Conservation (phyloP, 2,329 filamentous ascomycete species). For the Thielaviopsis ethacetica region DNA sequence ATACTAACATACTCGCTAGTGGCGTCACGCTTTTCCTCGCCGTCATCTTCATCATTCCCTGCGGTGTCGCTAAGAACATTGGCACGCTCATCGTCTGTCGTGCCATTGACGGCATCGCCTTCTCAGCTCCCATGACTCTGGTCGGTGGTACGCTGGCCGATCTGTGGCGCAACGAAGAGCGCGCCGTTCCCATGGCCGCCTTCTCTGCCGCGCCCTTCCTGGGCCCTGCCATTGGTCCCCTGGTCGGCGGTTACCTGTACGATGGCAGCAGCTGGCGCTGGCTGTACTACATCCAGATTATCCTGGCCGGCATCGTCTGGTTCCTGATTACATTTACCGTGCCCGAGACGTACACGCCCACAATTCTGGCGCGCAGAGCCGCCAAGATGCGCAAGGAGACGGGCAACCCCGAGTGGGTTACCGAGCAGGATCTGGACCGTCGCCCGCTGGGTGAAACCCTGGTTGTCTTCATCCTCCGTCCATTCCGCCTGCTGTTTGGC, state of each 20-base stretch:
- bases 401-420: slow-evolving; percentile 51
- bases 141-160: slow-evolving; percentile 72
- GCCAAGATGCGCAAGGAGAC: slow-evolving; percentile 54
- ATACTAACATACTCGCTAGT: slow-evolving; percentile 16
- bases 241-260: slow-evolving; percentile 60
- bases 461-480: slow-evolving; percentile 59
- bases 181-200: slow-evolving; percentile 73
- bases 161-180: slow-evolving; percentile 70
- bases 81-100: slow-evolving; percentile 60
- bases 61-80: slow-evolving; percentile 61
- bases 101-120: slow-evolving; percentile 66
- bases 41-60: slow-evolving; percentile 66
- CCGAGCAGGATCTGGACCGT: slow-evolving; percentile 64
- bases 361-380: slow-evolving; percentile 55
- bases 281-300: slow-evolving; percentile 78
- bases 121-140: slow-evolving; percentile 73
- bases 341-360: slow-evolving; percentile 75
- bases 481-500: slow-evolving; percentile 69
- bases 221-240: slow-evolving; percentile 60
- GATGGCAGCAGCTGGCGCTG: slow-evolving; percentile 62
- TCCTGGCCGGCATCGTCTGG: slow-evolving; percentile 54
- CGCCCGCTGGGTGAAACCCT: slow-evolving; percentile 54
- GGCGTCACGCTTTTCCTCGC: slow-evolving; percentile 50
- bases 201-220: slow-evolving; percentile 73
- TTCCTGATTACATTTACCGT: slow-evolving; percentile 72